Percentiles rank a stretch among this genome's conserved stretches.
Evolutionary conservation across 208 protist species (phyloP).

Genomic region (Leptomonas pyrrhocoris): DNA sequence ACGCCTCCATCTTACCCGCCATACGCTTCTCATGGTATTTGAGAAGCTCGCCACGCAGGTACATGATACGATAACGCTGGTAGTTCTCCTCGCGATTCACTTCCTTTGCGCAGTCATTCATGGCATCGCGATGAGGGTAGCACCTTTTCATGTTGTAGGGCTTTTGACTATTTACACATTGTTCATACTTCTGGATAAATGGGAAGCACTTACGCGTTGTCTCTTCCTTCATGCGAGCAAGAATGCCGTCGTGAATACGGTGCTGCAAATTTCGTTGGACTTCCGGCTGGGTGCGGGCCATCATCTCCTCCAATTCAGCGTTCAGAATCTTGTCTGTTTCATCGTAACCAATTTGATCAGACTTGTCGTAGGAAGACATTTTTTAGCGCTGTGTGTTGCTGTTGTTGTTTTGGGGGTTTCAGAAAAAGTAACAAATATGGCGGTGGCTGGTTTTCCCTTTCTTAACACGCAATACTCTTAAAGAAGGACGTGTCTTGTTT

Average conservation of each 20-base stretch:
- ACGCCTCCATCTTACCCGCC: slow-evolving; percentile 74
- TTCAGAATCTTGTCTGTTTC: slow-evolving; percentile 74
- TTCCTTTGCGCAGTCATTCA: slow-evolving; percentile 86
- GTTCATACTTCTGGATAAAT: slow-evolving; percentile 78
- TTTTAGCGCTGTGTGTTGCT: background rate
- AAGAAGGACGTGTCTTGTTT: too few relatives aligned
- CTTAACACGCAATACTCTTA: too few relatives aligned
- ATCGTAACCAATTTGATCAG: slow-evolving; percentile 83
- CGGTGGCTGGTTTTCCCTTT: background rate
- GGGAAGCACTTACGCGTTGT: slow-evolving; percentile 78
- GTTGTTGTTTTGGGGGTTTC: background rate
- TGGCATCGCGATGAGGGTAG: slow-evolving; percentile 78
- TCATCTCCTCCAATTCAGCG: slow-evolving; percentile 77
- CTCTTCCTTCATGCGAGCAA: slow-evolving; percentile 89
- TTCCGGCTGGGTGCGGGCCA: slow-evolving; percentile 64
- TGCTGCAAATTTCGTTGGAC: slow-evolving; percentile 76
- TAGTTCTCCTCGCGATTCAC: slow-evolving; percentile 89
- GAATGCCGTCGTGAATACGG: slow-evolving; percentile 85
- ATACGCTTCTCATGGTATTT: slow-evolving; percentile 73
- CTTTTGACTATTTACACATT: slow-evolving; percentile 71
- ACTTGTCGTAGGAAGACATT: slow-evolving; percentile 89
- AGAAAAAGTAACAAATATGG: background rate
- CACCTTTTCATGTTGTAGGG: slow-evolving; percentile 70
- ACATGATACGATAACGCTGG: slow-evolving; percentile 80
- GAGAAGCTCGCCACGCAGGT: slow-evolving; percentile 83